Evolutionary conservation across 192 early-diverging fungal species (phyloP).

Genomic region (Cladochytrium replicatum): DNA sequence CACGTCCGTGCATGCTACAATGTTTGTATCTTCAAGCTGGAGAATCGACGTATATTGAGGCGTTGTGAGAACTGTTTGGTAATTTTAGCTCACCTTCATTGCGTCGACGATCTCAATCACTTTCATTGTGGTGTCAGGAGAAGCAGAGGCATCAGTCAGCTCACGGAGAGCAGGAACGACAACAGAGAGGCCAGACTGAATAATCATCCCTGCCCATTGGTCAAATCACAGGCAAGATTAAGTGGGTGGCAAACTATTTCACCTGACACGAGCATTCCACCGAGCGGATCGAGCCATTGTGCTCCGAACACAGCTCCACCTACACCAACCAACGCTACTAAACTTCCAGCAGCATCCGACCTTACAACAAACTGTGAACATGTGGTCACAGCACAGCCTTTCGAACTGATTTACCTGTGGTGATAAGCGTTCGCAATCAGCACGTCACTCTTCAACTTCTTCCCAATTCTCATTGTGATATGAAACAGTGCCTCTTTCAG

Average conservation of each 20-base stretch:
- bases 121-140: conserved; percentile 9
- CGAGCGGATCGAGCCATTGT: conserved; percentile 62
- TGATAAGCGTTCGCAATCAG: conserved; percentile 83
- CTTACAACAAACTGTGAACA: too few relatives aligned
- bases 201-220: conserved; percentile 34
- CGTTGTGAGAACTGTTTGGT: too few relatives aligned
- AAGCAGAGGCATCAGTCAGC: conserved; percentile 40
- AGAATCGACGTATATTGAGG: too few relatives aligned
- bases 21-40: conserved; percentile 21
- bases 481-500: conserved; percentile 69
- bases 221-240: too few relatives aligned
- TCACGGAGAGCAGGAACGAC: conserved; percentile 37
- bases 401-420: too few relatives aligned
- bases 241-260: too few relatives aligned
- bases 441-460: conserved; percentile 52
- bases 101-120: too few relatives aligned
- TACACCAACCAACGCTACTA: conserved; percentile 65
- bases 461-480: conserved; percentile 57
- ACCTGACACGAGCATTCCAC: conserved; percentile 62
- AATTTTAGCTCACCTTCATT: too few relatives aligned
- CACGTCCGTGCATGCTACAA: conserved; percentile 32
- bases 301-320: conserved; percentile 61
- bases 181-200: conserved; percentile 50
- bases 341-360: conserved; percentile 59
- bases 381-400: too few relatives aligned